Evolutionary conservation across 2,329 filamentous ascomycete genomes (phyloP).

Genomic region (Eurotiales sp.): DNA sequence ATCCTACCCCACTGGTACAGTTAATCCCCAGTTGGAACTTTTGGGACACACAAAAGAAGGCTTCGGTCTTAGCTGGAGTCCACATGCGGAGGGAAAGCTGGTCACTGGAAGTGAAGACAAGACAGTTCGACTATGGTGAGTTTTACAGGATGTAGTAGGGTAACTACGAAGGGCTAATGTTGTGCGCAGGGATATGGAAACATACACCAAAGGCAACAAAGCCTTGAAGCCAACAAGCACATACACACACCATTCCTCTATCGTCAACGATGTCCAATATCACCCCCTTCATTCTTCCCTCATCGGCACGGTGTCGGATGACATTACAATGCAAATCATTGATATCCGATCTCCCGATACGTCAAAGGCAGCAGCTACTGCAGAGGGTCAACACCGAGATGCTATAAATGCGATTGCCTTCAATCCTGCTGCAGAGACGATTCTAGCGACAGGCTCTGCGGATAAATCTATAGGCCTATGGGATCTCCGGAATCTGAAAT

Average conservation of each 20-base stretch:
- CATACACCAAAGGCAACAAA: constrained; percentile 66
- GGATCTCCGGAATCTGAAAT: constrained; percentile 87
- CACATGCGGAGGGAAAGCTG: constrained; percentile 73
- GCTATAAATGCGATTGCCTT: constrained; percentile 96
- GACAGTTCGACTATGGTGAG: constrained; percentile 85
- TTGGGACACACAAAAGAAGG: constrained; percentile 83
- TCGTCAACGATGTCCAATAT: constrained; percentile 96
- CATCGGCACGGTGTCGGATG: constrained; percentile 92
- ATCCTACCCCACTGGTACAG: constrained; percentile 66
- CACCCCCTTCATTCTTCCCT: constrained; percentile 81
- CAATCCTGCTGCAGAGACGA: constrained; percentile 84
- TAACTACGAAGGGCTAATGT: neutral
- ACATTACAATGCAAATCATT: constrained; percentile 86
- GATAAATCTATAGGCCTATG: constrained; percentile 95
- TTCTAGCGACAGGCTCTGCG: constrained; percentile 87
- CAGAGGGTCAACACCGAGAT: constrained; percentile 74
- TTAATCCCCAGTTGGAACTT: constrained; percentile 80
- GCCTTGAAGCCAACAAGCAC: constrained; percentile 66
- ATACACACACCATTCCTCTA: constrained; percentile 83
- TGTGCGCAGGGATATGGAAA: constrained; percentile 69
- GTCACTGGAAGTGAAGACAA: constrained; percentile 89
- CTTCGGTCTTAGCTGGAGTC: constrained; percentile 90
- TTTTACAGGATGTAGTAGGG: neutral
- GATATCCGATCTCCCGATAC: constrained; percentile 71
- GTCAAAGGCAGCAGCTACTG: constrained; percentile 65